A percentile compares a stretch with the other conserved stretches of the same genome.
Conservation (phyloP, 2,329 filamentous ascomycete species). For the Pseudogymnoascus sp. region DNA sequence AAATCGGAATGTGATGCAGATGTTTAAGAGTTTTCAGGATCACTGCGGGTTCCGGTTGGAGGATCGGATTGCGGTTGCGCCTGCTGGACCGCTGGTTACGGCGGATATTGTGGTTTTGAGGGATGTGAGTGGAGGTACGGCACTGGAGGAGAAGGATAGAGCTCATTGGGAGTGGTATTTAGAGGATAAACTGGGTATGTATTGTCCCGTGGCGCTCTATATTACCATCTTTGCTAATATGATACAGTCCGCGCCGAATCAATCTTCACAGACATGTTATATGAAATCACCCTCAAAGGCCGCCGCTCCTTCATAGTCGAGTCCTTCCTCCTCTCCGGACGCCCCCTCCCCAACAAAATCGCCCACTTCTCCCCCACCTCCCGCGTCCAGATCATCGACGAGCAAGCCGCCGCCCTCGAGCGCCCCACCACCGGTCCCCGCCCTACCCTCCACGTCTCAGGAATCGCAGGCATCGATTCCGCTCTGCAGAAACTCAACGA, state of each 20-base stretch:
- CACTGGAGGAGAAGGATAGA: slow-evolving; percentile 32
- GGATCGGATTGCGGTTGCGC: slow-evolving; percentile 59
- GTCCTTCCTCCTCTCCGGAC: slow-evolving; percentile 46
- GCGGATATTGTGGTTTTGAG: slow-evolving; percentile 54
- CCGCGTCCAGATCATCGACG: slow-evolving; percentile 24
- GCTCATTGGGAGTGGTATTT: slow-evolving; percentile 44
- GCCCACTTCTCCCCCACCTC: slow-evolving; percentile 24
- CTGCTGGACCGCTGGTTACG: slow-evolving; percentile 44
- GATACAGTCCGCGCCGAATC: slow-evolving; percentile 55
- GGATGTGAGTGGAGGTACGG: slow-evolving; percentile 45
- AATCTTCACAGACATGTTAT: slow-evolving; percentile 62
- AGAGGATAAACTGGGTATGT: slow-evolving; percentile 36
- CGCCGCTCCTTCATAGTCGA: slow-evolving; percentile 56
- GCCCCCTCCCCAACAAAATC: slow-evolving; percentile 40
- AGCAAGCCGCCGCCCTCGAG: slow-evolving; percentile 23
- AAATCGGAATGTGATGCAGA: slow-evolving; percentile 61
- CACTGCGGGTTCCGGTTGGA: slow-evolving; percentile 66
- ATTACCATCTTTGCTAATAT: slow-evolving; percentile 19
- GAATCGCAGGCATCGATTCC: slow-evolving; percentile 61
- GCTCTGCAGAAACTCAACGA: slow-evolving; percentile 62
- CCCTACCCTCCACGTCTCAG: slow-evolving; percentile 40
- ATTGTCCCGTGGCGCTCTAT: neutral
- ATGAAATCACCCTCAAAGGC: slow-evolving; percentile 56
- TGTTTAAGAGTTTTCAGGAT: slow-evolving; percentile 68
- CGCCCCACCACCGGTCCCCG: slow-evolving; percentile 14